Percentiles rank a stretch among this genome's conserved stretches.
Conservation (phyloP, 306 rosid species). For the Biancaea sappan region DNA sequence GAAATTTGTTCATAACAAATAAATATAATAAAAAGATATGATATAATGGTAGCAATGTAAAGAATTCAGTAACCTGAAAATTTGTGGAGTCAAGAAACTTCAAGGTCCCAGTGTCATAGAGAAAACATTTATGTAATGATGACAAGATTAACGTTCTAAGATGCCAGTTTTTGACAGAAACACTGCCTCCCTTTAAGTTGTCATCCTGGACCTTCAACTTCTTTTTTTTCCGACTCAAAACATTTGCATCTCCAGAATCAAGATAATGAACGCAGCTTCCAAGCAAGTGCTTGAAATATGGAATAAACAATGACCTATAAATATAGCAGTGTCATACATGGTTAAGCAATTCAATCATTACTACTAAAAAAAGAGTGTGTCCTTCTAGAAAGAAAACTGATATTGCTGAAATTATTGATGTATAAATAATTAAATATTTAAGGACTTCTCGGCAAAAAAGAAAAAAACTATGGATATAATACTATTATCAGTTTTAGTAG, state of each 20-base stretch:
- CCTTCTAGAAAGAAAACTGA: conserved; percentile 4
- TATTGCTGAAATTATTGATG: background rate
- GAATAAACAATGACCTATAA: conserved; percentile 89
- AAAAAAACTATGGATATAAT: conserved; percentile 1
- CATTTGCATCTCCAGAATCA: conserved; percentile 47
- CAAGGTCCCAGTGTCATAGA: conserved; percentile 74
- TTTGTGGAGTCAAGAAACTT: conserved; percentile 82
- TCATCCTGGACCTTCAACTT: conserved; percentile 64
- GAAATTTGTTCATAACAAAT: background rate
- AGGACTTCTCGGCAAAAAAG: background rate
- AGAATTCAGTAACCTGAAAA: conserved; percentile 66
- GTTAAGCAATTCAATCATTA: conserved; percentile 14
- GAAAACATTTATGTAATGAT: conserved; percentile 87
- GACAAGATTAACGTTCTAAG: conserved; percentile 75
- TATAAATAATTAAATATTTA: background rate
- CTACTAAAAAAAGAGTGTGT: background rate
- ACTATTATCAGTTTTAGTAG: background rate
- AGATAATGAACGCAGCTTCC: conserved; percentile 73
- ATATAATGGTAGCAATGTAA: background rate
- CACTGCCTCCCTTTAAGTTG: conserved; percentile 29
- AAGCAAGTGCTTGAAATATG: conserved; percentile 88
- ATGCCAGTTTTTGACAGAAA: conserved; percentile 70
- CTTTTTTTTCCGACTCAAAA: conserved; percentile 61
- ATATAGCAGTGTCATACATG: background rate
- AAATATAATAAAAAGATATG: background rate